A percentile compares a stretch with the other conserved stretches of the same genome.
Evolutionary conservation across 75 land plant genomes (phyloP).

Genomic region (Sequoiadendron giganteum): DNA sequence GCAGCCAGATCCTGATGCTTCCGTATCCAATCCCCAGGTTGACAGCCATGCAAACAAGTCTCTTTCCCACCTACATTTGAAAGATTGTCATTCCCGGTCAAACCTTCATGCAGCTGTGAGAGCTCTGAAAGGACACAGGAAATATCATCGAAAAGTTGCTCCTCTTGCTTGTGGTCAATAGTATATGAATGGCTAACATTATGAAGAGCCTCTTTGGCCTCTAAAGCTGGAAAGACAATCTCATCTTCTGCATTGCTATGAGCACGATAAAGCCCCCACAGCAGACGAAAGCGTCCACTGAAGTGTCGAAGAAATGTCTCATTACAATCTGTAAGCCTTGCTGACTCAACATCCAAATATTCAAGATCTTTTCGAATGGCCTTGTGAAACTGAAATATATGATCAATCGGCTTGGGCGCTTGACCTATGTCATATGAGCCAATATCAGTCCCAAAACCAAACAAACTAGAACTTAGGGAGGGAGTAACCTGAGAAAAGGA

Average conservation of each 20-base stretch:
- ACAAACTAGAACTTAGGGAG: conserved; percentile 65
- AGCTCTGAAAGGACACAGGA: conserved; percentile 60
- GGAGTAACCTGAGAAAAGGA: conserved; percentile 41
- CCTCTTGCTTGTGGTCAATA: conserved; percentile 86
- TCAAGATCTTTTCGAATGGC: conserved; percentile 84
- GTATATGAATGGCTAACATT: conserved; percentile 91
- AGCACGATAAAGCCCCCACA: conserved; percentile 82
- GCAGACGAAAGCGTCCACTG: conserved; percentile 67
- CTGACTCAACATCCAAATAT: conserved; percentile 79
- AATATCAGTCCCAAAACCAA: conserved; percentile 43
- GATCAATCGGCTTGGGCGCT: conserved; percentile 66
- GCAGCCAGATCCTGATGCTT: conserved; percentile 57
- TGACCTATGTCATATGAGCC: conserved; percentile 30
- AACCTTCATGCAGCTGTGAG: conserved; percentile 37
- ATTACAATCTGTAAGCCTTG: conserved; percentile 55
- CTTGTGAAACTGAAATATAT: conserved; percentile 84
- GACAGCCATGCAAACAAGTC: conserved; percentile 3
- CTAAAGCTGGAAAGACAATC: conserved; percentile 88
- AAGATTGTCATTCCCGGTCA: not conserved
- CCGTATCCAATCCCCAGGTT: conserved; percentile 12
- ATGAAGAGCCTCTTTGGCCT: conserved; percentile 81
- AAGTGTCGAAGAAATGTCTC: conserved; percentile 73
- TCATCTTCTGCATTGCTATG: conserved; percentile 97
- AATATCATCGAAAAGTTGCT: conserved; percentile 70
- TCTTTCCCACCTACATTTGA: conserved; percentile 8